These are phyloP conservation scores for Suillus discolor DNA, from an alignment of 768 basidiomycete species.

Conservation along the genomic window DNA sequence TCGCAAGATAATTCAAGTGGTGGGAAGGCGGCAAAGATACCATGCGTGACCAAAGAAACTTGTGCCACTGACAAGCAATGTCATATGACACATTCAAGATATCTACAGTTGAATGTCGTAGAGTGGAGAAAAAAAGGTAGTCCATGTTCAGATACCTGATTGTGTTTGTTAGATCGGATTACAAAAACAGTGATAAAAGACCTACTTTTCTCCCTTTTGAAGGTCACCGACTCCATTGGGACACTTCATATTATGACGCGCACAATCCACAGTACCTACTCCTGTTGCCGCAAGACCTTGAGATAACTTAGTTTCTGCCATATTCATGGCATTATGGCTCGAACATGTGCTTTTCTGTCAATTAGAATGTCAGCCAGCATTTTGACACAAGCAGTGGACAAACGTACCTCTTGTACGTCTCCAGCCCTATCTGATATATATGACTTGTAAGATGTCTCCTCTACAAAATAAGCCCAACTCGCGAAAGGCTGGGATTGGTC, in stretches of 20 bases:
- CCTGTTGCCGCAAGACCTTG: constrained; percentile 28
- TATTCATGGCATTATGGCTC: not conserved
- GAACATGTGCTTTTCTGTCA: constrained; percentile 13
- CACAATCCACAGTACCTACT: constrained; percentile 31
- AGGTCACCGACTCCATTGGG: constrained; percentile 16
- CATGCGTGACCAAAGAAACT: no score
- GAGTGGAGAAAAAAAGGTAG: not conserved
- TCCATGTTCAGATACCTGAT: not conserved
- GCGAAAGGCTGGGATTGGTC: constrained; percentile 27
- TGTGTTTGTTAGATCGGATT: not conserved
- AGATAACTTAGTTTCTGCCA: constrained; percentile 8
- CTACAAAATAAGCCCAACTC: constrained; percentile 32
- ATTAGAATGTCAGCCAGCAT: not conserved
- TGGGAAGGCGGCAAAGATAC: no score
- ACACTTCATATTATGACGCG: constrained; percentile 16
- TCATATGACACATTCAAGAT: not conserved
- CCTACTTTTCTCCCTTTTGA: constrained; percentile 2
- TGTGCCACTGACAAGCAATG: not conserved
- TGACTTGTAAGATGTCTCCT: constrained; percentile 19
- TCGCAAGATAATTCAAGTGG: no score
- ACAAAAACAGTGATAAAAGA: not conserved
- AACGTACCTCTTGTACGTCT: constrained; percentile 4
- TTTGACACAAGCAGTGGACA: not conserved
- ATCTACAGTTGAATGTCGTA: not conserved
- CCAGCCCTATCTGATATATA: constrained; percentile 10